phyloP scores from a whole-genome alignment of 352 stramenopile genomes.

The Globisporangium perplexum region DNA sequence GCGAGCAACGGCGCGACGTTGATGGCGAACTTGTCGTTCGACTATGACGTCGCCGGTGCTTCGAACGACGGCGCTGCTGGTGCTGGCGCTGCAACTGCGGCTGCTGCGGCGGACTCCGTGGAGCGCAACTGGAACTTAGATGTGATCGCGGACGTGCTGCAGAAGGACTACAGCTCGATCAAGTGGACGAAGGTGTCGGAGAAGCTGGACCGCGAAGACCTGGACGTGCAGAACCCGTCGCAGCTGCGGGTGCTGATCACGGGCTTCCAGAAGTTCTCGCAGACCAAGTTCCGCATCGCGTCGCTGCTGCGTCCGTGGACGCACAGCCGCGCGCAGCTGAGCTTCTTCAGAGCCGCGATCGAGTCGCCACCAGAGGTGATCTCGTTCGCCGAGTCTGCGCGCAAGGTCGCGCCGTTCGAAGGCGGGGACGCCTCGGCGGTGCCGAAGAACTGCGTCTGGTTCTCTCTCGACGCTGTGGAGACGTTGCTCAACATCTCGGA shows the following conservation, averaged over 20 bases:
- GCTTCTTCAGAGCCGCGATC: conserved; percentile 70
- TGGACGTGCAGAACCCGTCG: conserved; percentile 51
- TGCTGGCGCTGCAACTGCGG: conserved; percentile 16
- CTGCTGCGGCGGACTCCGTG: conserved; percentile 14
- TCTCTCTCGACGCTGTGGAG: conserved; percentile 80
- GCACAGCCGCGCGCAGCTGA: conserved; percentile 70
- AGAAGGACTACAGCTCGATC: conserved; percentile 81
- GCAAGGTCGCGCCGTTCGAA: conserved; percentile 82
- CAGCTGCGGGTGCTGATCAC: conserved; percentile 72
- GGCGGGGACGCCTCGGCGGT: conserved; percentile 79
- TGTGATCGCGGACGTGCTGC: conserved; percentile 80
- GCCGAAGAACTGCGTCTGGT: conserved; percentile 85
- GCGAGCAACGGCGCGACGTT: conserved; percentile 63
- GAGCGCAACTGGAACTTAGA: conserved; percentile 64
- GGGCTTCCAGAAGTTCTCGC: conserved; percentile 77
- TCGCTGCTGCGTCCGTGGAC: conserved; percentile 77
- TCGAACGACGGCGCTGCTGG: conserved; percentile 19
- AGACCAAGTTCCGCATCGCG: conserved; percentile 73
- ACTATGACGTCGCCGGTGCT: conserved; percentile 36
- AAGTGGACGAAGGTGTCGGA: conserved; percentile 85
- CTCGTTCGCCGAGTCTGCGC: conserved; percentile 71
- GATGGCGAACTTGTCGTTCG: conserved; percentile 77
- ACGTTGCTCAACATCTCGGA: conserved; percentile 74
- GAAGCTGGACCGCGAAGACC: conserved; percentile 76
- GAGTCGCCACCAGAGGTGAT: conserved; percentile 76